Base-by-base conservation (phyloP, 805 yeast species). In the Ogataea pignaliae region DNA sequence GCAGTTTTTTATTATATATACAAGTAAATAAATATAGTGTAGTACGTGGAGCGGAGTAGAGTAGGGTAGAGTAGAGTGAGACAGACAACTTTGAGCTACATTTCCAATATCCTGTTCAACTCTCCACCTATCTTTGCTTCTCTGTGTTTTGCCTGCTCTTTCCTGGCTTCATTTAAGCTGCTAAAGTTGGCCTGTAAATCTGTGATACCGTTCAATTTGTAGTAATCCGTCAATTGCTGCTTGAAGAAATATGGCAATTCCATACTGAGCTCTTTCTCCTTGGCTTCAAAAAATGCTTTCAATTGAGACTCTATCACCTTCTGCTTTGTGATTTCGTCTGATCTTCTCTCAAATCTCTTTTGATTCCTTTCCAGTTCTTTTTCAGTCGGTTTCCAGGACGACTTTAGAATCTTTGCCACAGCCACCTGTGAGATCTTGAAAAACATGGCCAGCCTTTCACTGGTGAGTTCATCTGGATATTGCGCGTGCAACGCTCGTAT, bases 351-450 rank as follows among this genome's bases (percentile, higher is more conserved):
- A 81, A 87, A 84, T 49, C 91, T 71, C 14, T 65, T 64, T 29
- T 69, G 62, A 14, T 73, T 58, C 28, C 55, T 61, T 5, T 62
- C 71, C 34, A 69, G 73, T 46, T 82, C 86, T n/a, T 71, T 72
- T 1, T 67, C 72, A 4, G 63, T 69, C 0, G 96, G 96, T 14
- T 60, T 64, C 95, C 96, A 90, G 33, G 73, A 78, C 5, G 91
- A 81, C 58, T 79, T 81, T 51, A 90, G 60, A 15, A 90, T 88
- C 50, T 96, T 75, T 46, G 96, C 70, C 2, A 89, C 76, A 0
- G 90, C 86, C 52, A 89, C 95, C 1, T 95, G 91, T 1, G 93
- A 84, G 5, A 88, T 73, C 39, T 75, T 69, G 63, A 84, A 89
- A 56, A 74, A 75, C 29, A 74, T 68, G 0, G 88, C 83, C 6